Percentiles rank a stretch among this genome's conserved stretches.
These are phyloP conservation scores for Magnusiomyces ingens DNA, from an alignment of 1,139 yeast species.

Conservation along the genomic window DNA sequence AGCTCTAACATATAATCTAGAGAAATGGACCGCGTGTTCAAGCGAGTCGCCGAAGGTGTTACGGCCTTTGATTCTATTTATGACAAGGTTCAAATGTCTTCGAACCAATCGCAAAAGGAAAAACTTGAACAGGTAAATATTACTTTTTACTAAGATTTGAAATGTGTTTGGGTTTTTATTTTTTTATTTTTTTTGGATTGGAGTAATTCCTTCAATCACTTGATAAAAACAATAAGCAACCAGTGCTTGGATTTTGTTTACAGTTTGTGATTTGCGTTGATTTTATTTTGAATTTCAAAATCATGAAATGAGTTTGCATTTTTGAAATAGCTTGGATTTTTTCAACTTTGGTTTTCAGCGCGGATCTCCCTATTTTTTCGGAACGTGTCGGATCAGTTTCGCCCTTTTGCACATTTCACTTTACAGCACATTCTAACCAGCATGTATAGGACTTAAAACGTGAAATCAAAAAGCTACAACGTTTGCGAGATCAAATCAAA, in stretches of 20 bases:
- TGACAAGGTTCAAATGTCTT: conserved; percentile 76
- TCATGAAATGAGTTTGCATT: too few species aligned
- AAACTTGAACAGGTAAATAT: conserved; percentile 59
- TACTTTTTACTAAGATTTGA: neutral
- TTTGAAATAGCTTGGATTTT: too few species aligned
- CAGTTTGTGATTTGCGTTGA: too few species aligned
- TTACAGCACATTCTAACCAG: too few species aligned
- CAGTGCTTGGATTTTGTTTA: neutral
- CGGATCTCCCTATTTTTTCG: too few species aligned
- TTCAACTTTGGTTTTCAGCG: too few species aligned
- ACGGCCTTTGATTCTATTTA: conserved; percentile 79
- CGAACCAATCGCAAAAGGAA: conserved; percentile 85
- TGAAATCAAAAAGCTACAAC: conserved; percentile 90
- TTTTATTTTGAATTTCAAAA: too few species aligned
- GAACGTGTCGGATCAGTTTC: too few species aligned
- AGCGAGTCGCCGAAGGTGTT: conserved; percentile 91
- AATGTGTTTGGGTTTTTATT: too few species aligned
- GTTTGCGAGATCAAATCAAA: conserved; percentile 92
- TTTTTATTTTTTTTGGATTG: too few species aligned
- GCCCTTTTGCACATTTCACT: too few species aligned
- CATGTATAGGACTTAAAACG: conserved; percentile 65
- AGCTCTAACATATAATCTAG: conserved; percentile 15
- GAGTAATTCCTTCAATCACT: neutral
- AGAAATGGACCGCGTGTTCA: conserved; percentile 94
- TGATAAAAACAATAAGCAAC: neutral